Conservation (phyloP, 2,329 filamentous ascomycete genomes). For the Sodiomyces alkalinus region DNA sequence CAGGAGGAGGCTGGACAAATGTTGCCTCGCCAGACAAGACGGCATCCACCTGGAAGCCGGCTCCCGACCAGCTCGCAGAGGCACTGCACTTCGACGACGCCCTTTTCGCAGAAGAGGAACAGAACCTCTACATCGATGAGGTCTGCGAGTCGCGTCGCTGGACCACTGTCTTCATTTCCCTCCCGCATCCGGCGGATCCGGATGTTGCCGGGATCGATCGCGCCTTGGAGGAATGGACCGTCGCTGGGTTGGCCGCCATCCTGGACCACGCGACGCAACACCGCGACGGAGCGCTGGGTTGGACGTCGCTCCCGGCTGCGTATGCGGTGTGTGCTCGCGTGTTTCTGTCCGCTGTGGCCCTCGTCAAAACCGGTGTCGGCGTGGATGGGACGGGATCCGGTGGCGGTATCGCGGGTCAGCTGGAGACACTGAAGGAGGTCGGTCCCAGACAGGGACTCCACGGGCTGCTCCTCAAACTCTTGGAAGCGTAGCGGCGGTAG, state of each 20-base stretch:
- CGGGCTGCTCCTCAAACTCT: too few species aligned
- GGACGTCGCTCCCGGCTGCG: conserved; percentile 51
- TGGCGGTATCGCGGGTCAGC: too few species aligned
- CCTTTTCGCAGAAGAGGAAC: conserved; percentile 79
- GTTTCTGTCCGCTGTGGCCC: conserved; percentile 21
- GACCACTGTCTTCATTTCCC: conserved; percentile 31
- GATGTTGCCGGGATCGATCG: too few species aligned
- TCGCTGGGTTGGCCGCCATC: conserved; percentile 30
- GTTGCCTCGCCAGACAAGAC: conserved; percentile 4
- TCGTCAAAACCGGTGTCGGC: too few species aligned
- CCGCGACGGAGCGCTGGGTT: conserved; percentile 54
- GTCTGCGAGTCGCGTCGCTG: conserved; percentile 60
- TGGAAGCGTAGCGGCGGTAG: too few species aligned
- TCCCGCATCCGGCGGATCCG: conserved; percentile 9
- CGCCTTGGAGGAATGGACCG: conserved; percentile 30
- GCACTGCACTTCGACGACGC: conserved; percentile 43
- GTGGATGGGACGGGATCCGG: too few species aligned
- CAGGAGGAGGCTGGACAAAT: neutral
- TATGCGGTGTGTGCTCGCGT: conserved; percentile 44
- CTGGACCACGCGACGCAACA: conserved; percentile 15
- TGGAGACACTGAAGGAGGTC: too few species aligned
- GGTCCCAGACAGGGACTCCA: too few species aligned
- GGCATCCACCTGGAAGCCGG: conserved; percentile 13
- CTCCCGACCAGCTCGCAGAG: conserved; percentile 22
- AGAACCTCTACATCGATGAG: conserved; percentile 86